Evolutionary conservation across 2,329 filamentous ascomycete genomes (phyloP).

Genomic region (Teratosphaeria pseudoeucalypti): DNA sequence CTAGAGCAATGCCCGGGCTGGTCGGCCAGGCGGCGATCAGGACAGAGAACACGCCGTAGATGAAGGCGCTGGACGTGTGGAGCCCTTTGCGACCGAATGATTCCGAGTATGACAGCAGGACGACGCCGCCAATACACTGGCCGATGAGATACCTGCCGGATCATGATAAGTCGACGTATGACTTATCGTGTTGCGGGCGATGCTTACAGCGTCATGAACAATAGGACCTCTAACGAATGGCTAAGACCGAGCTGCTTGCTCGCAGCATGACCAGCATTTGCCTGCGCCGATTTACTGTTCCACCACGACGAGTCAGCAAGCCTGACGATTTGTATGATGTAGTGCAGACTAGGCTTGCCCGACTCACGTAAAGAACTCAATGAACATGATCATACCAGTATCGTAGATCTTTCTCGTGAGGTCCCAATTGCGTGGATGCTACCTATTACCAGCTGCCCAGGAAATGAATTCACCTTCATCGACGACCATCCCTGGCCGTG

Average conservation of each 20-base stretch:
- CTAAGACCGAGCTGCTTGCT: not conserved
- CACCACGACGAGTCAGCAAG: not conserved
- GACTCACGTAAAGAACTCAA: not conserved
- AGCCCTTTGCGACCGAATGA: not conserved
- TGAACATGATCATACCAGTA: not conserved
- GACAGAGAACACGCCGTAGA: not conserved
- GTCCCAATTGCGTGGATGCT: not conserved
- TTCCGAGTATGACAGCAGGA: not conserved
- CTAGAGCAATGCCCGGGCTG: constrained; percentile 11
- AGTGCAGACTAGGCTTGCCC: not conserved
- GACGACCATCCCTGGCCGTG: not conserved
- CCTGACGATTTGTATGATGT: not conserved
- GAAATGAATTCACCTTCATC: not conserved
- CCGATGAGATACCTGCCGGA: not conserved
- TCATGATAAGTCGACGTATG: not conserved
- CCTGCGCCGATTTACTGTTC: not conserved
- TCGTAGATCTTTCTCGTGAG: not conserved
- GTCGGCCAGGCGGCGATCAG: not conserved
- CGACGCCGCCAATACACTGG: not conserved
- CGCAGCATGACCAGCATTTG: not conserved
- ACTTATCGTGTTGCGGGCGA: not conserved
- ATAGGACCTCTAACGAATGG: not conserved
- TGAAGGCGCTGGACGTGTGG: not conserved
- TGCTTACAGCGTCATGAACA: not conserved
- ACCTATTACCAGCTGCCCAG: not conserved